phyloP scores from a whole-genome alignment of 2,329 filamentous ascomycete genomes.

The Arthrinium phaeospermum region DNA sequence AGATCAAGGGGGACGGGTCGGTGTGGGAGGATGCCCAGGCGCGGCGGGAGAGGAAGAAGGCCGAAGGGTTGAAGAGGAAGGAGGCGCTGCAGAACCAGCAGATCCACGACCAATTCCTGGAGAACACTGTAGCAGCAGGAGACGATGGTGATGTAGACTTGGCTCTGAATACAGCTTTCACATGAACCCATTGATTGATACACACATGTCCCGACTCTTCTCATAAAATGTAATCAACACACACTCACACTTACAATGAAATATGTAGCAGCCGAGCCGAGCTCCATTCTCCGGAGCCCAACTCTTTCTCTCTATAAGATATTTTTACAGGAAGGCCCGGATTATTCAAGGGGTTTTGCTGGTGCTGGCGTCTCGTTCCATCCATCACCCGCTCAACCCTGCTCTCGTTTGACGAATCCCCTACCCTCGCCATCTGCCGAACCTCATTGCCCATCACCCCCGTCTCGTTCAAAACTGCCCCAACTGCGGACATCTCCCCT shows the following conservation, averaged over 20 bases:
- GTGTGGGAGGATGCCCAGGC: slow-evolving; percentile 61
- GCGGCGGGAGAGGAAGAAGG: slow-evolving; percentile 60
- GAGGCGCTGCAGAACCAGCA: slow-evolving; percentile 44
- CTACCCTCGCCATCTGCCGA: background rate
- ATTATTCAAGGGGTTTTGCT: slow-evolving; percentile 2
- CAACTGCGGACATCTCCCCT: background rate
- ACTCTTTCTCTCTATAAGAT: slow-evolving; percentile 34
- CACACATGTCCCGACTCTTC: background rate
- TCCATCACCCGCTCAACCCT: background rate
- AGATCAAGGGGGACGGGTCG: slow-evolving; percentile 40
- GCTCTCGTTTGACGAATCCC: background rate
- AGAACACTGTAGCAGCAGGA: slow-evolving; percentile 23
- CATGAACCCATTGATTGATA: slow-evolving; percentile 25
- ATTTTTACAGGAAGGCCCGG: slow-evolving; percentile 35
- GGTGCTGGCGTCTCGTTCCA: background rate
- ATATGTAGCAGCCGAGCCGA: slow-evolving; percentile 6
- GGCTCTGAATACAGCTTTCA: slow-evolving; percentile 32
- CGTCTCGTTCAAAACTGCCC: background rate
- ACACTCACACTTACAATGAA: background rate
- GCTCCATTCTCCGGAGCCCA: background rate
- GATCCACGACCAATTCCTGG: slow-evolving; percentile 14
- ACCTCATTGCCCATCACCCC: background rate
- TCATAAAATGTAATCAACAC: background rate
- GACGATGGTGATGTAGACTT: slow-evolving; percentile 29
- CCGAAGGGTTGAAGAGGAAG: slow-evolving; percentile 62